Evolutionary conservation across 176 grass and related monocot species (phyloP), one percentile per base, ranked within the genome.

Genomic region (Oryza punctata): DNA sequence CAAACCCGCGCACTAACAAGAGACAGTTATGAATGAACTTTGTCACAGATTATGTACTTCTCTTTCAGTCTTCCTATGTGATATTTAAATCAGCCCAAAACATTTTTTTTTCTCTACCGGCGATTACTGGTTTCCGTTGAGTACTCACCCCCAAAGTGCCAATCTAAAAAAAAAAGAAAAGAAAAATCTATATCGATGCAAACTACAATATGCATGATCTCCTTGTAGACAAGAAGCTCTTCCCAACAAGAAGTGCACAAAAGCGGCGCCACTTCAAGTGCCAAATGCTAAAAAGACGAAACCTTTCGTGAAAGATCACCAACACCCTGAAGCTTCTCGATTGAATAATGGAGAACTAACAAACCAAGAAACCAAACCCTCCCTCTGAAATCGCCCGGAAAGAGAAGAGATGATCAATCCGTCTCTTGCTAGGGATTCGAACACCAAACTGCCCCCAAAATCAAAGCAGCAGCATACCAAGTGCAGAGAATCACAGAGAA

Each of bases 191-290:
- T 24, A 79, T 30, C 16, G 6, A 67, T 80, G 30, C 18, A 35
- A 60, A 54, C 32, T 35, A 68, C 19, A 68, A 19, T 84, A 26
- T 61, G n/a, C 60, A 68, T 32, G 46, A 79, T 88, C 61, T 35
- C 24, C 28, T 11, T 26, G 2, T 46, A 81, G 21, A 19, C 64
- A 64, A 12, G 8, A 44, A 79, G 15, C 6, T 29, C 70, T 38
- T 24, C 30, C 26, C 76, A 54, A 66, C 14, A 59, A 47, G 3
- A 76, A 76, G 14, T 35, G 47, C 35, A 79, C 1, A 54, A 80
- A 80, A 29, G n/a, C 12, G 52, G 11, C 27, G 41, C 43, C 2
- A 19, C 1, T 78, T 45, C 23, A 65, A 78, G 67, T 30, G 54
- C 19, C 65, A 70, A 28, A 75, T 77, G 63, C 47, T 46, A 8